Base-by-base conservation (phyloP, 495 filamentous ascomycete species). In the Pyrenula massariospora region DNA sequence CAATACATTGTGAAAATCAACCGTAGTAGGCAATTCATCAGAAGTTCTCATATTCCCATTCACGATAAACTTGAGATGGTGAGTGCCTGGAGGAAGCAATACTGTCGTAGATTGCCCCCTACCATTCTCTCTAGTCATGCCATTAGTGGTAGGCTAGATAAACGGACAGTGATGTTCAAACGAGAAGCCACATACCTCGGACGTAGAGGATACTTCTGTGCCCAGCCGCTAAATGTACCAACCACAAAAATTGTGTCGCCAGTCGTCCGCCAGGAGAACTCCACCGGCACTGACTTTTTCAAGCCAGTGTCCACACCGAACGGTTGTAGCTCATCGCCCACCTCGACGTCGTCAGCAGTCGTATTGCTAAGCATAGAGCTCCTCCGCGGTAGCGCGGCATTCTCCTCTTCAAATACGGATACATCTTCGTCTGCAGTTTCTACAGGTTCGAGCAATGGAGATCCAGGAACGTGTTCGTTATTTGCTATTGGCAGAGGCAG, bases 1-100 rank as follows among this genome's bases (percentile, higher is more conserved):
- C 21, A 98, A 73, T 64, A 95, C 91, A 65, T 95, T 95, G 48
- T 89, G 93, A 67, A 90, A 95, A 70, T 98, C 93, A 23, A 98
- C 93, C 0, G 93, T 92, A 0, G 94, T 97, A 1, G 93, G 91
- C 22, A 95, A 79, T 59, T 86, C 81, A 50, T 87, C 83, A 3
- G 91, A 91, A 19, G 88, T 88, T 58, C 83, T 78, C 91, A 97
- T 96, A 58, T 90, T 84, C 36, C 86, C 87, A 69, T 96, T 91
- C 23, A 97, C 89, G 61, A 98, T 81, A 73, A 97, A 98, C 63
- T 93, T 90, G 60, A 98, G 76, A 70, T 98, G 93, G 70, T 98
- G 93, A 1, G 93, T 97, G 47, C 93, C 93, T 1, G 93, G 89
- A 12, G 85, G 84, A 55, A 98, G 82, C 62, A 84, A 84, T 59